Evolutionary conservation across 306 rosid genomes (phyloP), one percentile per base, ranked within the genome.

Genomic region (Betula pendula): DNA sequence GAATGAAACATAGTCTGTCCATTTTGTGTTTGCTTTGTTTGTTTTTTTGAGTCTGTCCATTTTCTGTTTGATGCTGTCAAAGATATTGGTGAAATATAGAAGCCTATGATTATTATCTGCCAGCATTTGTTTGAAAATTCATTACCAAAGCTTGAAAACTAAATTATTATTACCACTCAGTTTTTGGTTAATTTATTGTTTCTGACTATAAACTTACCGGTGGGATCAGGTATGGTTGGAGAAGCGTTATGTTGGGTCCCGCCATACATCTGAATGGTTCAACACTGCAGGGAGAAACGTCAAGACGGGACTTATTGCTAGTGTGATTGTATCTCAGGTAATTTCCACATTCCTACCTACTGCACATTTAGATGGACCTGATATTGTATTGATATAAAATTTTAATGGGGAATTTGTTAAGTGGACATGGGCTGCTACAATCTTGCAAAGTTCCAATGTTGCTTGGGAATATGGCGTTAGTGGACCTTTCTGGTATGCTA

Each of bases 351-450:
- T 52, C 47, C 22, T 40, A 40, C 68, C 35, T 33, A 66, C 58
- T 77, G 68, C 45, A 72, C 19, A 33, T 17, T 49, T 25, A 20
- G 29, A 55, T 33, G 12, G 31, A 43, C 52, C 49, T 2, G 22
- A 19, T 19, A 59, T 71, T 78, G 59, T 45, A 25, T 33, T 70
- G 24, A 5, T 29, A 33, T 67, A 60, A 13, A 17, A 31, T 24
- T 72, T 43, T 55, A 67, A 27, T 81, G 59, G 47, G 59, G 81
- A 59, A 50, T 58, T 77, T 82, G 38, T 81, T 40, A 16, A 94
- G 98, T 92, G 98, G 98, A 94, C 98, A 42, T 92, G 97, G 91
- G 98, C 97, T 60, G 97, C 97, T 60, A 94, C 98, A 58, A 90
- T 94, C 71, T 81, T 94, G 81, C 98, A 94, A 83, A 94, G 98